Evolutionary conservation across 2,329 filamentous ascomycete species (phyloP), one percentile per base, ranked within the genome.

Genomic region (Apiospora rasikravindrae): DNA sequence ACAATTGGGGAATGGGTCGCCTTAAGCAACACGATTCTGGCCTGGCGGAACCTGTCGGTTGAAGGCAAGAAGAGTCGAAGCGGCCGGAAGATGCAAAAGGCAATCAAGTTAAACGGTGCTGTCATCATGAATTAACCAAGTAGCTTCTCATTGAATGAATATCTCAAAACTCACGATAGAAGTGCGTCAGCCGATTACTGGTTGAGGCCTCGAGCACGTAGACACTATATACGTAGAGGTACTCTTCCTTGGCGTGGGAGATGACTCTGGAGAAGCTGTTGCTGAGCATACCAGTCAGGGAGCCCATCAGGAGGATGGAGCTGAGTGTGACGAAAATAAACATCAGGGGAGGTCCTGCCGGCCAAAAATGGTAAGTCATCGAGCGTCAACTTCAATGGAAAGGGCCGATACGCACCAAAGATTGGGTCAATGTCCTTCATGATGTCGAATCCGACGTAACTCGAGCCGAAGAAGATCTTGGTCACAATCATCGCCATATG

Each of bases 381-480:
- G 1, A 47, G 49, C 24, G 49, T 14, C 11, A 10, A 49, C 13
- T 22, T 22, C 4, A 67, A 44, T 44, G 14, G 5, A 70, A 67
- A 53, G 69, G 26, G n/a, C 8, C 13, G 16, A 22, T 4, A 68
- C 66, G 66, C 77, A 81, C 80, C 87, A 71, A 90, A 90, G 73
- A 89, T 82, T 26, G 84, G 85, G 74, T 90, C 88, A 71, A 91
- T 91, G 64, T 88, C 81, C 70, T 87, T 78, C 89, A 91, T 91
- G 72, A 90, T 86, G 73, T 91, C 89, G 78, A 96, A 95, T 64
- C 93, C 93, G 68, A 94, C 87, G 77, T 90, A 93, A 79, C 89
- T 92, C 24, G 91, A 92, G 14, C 93, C 93, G 78, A 94, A 95
- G 80, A 95, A 95, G 70, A 95, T 94, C 80, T 94, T 94, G 74